Base-by-base conservation (phyloP, 805 yeast genomes). In the Hyphopichia homilentoma region DNA sequence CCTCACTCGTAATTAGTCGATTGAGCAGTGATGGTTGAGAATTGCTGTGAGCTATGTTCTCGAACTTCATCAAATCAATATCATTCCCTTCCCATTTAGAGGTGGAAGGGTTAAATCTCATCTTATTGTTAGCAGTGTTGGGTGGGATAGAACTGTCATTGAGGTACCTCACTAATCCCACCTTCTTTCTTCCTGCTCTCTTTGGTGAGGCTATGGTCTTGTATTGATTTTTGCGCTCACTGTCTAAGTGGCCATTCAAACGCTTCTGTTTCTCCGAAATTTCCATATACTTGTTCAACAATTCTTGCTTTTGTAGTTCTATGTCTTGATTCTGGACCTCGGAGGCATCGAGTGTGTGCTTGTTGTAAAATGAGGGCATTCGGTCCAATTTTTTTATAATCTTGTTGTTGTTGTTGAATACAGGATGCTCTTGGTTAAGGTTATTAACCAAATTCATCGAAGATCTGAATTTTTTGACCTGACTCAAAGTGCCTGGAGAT, bases 51-150 rank as follows among this genome's bases (percentile, higher is more conserved):
- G 30, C 7, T 16, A 50, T 17, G 28, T 33, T 50, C 24, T 79
- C 81, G 48, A 80, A 80, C 25, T 68, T 61, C 21, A 64, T 44
- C 29, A 77, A 52, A 15, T 77, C 84, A 19, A 65, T 68, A 24
- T 80, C 82, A 44, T 80, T 79, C 4, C 85, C 85, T 44, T 75
- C 80, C 87, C 86, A 81, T 27, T 61, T 59, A 42, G 63, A 62
- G 29, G 66, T 59, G 11, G 54, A 53, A 1, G 79, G 70, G 41
- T 81, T 78, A 45, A 65, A 81, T 29, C 59, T 62, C 79, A 81
- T 77, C 16, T 43, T 50, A n/a, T 43, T 38, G 27, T 47, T 51
- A 43, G 45, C 18, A 37, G 46, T 16, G 29, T 36, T 16, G 41
- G 39, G 16, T 9, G 32, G 33, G 8, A 45, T 27, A 5, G 51